These are phyloP conservation scores for Cordyceps militaris DNA, from an alignment of 2,329 filamentous ascomycete genomes.

Conservation along the genomic window DNA sequence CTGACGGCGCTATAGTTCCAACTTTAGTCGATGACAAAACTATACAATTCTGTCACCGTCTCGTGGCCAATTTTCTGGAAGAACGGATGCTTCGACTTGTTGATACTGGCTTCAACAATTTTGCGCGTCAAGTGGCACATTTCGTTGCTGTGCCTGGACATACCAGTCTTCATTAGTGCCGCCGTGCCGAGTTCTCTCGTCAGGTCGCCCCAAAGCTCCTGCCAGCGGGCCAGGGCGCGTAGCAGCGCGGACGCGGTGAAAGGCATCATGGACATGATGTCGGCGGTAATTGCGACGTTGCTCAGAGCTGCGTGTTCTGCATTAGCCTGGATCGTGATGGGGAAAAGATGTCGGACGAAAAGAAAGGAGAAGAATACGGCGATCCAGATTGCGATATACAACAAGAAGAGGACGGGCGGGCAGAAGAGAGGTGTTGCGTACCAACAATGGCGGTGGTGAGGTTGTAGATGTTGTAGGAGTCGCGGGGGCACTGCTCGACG, in stretches of 20 bases:
- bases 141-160: conserved; percentile 5
- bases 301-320: conserved; percentile 6
- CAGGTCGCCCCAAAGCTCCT: conserved; percentile 16
- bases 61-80: conserved; percentile 12
- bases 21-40: neutral
- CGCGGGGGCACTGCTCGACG: conserved; percentile 5
- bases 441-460: conserved; percentile 13
- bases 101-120: conserved; percentile 1
- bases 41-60: conserved; percentile 8
- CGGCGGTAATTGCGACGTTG: conserved; percentile 12
- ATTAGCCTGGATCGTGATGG: neutral
- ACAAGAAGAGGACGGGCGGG: neutral
- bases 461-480: conserved; percentile 13
- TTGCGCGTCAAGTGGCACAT: neutral
- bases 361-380: neutral
- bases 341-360: neutral
- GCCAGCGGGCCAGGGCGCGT: conserved; percentile 18
- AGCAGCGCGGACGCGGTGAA: conserved; percentile 10
- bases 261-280: conserved; percentile 15
- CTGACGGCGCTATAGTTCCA: neutral
- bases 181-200: neutral
- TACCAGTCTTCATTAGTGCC: conserved; percentile 1
- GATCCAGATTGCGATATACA: neutral
- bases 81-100: conserved; percentile 1
- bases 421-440: neutral